Evolutionary conservation across 2,329 filamentous ascomycete species (phyloP).

Genomic region (Stagonosporopsis tanaceti): DNA sequence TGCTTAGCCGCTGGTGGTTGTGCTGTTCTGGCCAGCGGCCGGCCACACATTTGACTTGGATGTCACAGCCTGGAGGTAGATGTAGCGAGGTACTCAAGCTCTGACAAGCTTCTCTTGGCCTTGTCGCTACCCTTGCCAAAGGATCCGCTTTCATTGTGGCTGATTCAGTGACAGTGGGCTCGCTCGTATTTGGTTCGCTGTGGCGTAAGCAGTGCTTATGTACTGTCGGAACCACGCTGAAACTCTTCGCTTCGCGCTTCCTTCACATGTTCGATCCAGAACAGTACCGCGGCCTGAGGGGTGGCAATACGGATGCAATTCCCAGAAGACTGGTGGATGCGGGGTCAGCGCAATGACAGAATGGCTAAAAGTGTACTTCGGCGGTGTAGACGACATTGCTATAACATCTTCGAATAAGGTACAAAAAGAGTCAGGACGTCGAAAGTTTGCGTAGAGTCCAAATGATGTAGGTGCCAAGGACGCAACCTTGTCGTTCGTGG

Average conservation of each 20-base stretch:
- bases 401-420: not conserved
- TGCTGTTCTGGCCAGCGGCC: not conserved
- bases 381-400: not conserved
- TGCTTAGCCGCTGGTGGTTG: not conserved
- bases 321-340: not conserved
- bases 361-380: too few species aligned
- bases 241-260: not conserved
- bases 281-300: not conserved
- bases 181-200: not conserved
- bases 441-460: not conserved
- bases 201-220: slow-evolving; percentile 7
- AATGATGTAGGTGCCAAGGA: slow-evolving; percentile 11
- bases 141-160: not conserved
- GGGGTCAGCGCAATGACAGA: not conserved
- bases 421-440: not conserved
- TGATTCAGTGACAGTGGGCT: not conserved
- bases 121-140: not conserved
- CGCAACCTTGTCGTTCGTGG: slow-evolving; percentile 2
- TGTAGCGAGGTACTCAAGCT: slow-evolving; percentile 1
- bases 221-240: not conserved
- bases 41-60: not conserved
- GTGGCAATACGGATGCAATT: not conserved
- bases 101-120: slow-evolving; percentile 11
- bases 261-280: not conserved
- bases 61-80: not conserved